A percentile compares a stretch with the other conserved stretches of the same genome.
These are phyloP conservation scores for Rosa rugosa DNA, from an alignment of 306 rosid species.

Conservation along the genomic window DNA sequence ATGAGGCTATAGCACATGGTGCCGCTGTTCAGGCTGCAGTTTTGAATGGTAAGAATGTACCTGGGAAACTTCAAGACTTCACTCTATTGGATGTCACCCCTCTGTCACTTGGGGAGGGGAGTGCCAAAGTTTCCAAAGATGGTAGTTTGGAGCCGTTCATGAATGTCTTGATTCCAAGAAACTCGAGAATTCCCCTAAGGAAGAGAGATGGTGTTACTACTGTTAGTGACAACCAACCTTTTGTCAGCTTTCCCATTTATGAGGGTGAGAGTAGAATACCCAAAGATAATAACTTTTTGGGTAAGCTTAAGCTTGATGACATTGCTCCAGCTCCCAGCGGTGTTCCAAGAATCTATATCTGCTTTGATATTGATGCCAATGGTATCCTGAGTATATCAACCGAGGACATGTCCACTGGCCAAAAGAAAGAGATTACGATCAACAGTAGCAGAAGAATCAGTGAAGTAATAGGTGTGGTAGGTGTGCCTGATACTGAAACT, in stretches of 20 bases:
- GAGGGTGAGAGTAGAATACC: conserved; percentile 8
- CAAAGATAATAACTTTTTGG: not conserved
- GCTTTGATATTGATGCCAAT: conserved; percentile 1
- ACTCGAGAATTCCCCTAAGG: not conserved
- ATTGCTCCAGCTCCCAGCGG: conserved; percentile 7
- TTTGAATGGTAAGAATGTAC: not conserved
- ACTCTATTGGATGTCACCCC: conserved; percentile 6
- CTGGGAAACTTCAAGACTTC: conserved; percentile 4
- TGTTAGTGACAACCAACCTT: not conserved
- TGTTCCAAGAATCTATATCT: not conserved
- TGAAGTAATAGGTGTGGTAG: not conserved
- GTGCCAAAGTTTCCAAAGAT: not conserved
- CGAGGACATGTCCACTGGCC: not conserved
- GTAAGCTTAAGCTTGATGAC: not conserved
- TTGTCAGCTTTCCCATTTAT: not conserved
- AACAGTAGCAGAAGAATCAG: not conserved
- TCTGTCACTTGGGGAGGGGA: conserved; percentile 6
- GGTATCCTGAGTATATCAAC: not conserved
- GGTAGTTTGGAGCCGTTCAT: not conserved
- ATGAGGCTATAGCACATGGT: conserved; percentile 15
- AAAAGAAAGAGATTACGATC: not conserved
- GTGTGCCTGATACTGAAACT: not conserved
- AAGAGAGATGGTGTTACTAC: not conserved
- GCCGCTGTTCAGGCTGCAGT: conserved; percentile 4
- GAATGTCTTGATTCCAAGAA: conserved; percentile 16